Evolutionary conservation across 306 rosid genomes (phyloP).

Genomic region (Dalbergia oliveri): DNA sequence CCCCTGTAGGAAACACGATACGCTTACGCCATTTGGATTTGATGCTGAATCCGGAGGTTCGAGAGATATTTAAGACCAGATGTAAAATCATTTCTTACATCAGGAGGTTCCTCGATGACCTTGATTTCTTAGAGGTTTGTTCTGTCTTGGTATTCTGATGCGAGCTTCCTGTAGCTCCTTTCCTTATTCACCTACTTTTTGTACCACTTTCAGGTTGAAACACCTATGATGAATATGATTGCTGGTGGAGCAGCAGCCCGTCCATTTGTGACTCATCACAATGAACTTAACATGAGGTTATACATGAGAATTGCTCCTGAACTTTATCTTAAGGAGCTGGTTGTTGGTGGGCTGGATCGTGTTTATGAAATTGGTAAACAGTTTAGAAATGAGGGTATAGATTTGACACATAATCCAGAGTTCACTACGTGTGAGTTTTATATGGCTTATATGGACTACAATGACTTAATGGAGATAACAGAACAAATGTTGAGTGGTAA

Average conservation of each 20-base stretch:
- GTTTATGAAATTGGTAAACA: conserved; percentile 99
- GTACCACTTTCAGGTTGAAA: conserved; percentile 77
- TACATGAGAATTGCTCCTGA: conserved; percentile 96
- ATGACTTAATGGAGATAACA: conserved; percentile 85
- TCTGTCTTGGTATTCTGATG: conserved; percentile 8
- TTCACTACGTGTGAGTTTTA: conserved; percentile 97
- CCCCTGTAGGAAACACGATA: conserved; percentile 86
- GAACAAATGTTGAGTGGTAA: conserved; percentile 92
- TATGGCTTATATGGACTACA: conserved; percentile 90
- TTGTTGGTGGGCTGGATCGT: conserved; percentile 96
- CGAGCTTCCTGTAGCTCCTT: conserved; percentile 5
- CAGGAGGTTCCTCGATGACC: conserved; percentile 75
- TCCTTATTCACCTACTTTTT: conserved; percentile 38
- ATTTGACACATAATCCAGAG: conserved; percentile 96
- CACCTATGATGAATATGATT: conserved; percentile 99
- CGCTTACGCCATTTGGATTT: conserved; percentile 89
- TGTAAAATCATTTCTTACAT: conserved; percentile 68
- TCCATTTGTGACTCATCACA: conserved; percentile 92
- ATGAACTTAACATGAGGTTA: conserved; percentile 87
- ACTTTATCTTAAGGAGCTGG: conserved; percentile 89
- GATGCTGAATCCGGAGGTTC: conserved; percentile 85
- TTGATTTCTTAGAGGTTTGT: conserved; percentile 93
- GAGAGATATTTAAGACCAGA: conserved; percentile 86
- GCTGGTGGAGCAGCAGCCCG: conserved; percentile 99
- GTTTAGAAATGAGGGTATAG: conserved; percentile 97